Conservation (phyloP, 1,139 yeast species). For the Arxiozyma heterogenica region DNA sequence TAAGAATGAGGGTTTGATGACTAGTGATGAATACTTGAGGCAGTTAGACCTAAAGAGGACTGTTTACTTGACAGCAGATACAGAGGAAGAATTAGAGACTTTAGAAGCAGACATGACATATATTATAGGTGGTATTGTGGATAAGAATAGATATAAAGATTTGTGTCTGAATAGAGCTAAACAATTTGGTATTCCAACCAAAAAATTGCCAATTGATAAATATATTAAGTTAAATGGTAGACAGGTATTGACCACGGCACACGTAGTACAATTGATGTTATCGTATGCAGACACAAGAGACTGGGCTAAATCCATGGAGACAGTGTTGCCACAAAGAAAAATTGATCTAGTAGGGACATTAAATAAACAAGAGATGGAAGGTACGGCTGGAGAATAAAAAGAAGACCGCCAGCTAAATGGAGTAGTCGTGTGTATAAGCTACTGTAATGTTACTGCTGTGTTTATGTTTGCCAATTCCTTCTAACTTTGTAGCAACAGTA, state of each 20-base stretch:
- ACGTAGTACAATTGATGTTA: conserved; percentile 78
- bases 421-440: too few species aligned
- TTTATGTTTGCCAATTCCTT: too few species aligned
- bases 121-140: conserved; percentile 92
- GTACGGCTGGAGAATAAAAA: not conserved
- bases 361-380: conserved; percentile 2
- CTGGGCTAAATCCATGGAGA: conserved; percentile 83
- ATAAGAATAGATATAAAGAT: conserved; percentile 81
- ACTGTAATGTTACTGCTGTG: too few species aligned
- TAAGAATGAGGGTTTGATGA: conserved; percentile 30
- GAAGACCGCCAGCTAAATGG: too few species aligned
- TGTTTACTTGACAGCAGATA: conserved; percentile 80
- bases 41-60: conserved; percentile 31
- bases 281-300: conserved; percentile 70
- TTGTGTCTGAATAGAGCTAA: conserved; percentile 79
- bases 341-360: conserved; percentile 22
- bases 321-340: conserved; percentile 77
- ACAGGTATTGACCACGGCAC: conserved; percentile 85
- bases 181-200: conserved; percentile 59
- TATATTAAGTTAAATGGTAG: conserved; percentile 77
- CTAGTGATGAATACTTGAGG: conserved; percentile 5
- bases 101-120: conserved; percentile 66
- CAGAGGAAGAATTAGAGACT: conserved; percentile 54
- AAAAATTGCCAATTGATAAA: conserved; percentile 79
- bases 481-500: too few species aligned